phyloP scores from a whole-genome alignment of 2,329 filamentous ascomycete species.

The Cylindrodendrum hubeiense region DNA sequence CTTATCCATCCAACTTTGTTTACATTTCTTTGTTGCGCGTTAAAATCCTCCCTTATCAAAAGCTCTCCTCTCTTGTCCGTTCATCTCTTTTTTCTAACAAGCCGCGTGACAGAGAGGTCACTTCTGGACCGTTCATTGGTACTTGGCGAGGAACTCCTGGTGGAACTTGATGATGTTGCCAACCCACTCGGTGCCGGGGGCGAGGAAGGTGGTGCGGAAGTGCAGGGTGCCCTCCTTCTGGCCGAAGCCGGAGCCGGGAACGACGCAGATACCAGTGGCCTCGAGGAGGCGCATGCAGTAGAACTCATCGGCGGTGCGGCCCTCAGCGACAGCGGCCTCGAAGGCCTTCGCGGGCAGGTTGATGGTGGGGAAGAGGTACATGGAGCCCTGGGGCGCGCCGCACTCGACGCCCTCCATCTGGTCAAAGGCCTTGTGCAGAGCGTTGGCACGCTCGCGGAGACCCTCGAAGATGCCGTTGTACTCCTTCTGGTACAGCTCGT shows the following conservation, averaged over 20 bases:
- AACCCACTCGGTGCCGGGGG: conserved; percentile 96
- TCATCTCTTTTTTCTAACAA: background rate
- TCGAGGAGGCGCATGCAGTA: conserved; percentile 94
- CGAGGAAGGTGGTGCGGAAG: conserved; percentile 96
- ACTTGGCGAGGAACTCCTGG: conserved; percentile 90
- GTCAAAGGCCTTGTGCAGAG: conserved; percentile 90
- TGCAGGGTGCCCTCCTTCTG: conserved; percentile 93
- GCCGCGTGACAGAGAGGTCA: background rate
- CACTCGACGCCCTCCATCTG: conserved; percentile 97
- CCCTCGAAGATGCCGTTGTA: conserved; percentile 86
- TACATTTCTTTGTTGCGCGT: conserved; percentile 15
- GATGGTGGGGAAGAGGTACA: conserved; percentile 99
- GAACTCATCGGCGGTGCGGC: conserved; percentile 87
- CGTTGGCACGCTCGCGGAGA: conserved; percentile 82
- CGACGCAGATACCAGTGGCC: conserved; percentile 93
- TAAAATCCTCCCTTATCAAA: background rate
- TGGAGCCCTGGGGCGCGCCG: conserved; percentile 89
- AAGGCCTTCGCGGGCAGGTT: conserved; percentile 80
- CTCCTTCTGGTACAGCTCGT: conserved; percentile 85
- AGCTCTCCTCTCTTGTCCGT: background rate
- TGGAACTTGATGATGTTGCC: conserved; percentile 91
- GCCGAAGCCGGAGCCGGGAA: conserved; percentile 92
- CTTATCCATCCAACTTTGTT: conserved; percentile 16
- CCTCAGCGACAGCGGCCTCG: conserved; percentile 80
- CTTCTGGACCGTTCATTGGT: conserved; percentile 54